phyloP scores from a whole-genome alignment of 164 flowering plant species.

The Taxillus chinensis region DNA sequence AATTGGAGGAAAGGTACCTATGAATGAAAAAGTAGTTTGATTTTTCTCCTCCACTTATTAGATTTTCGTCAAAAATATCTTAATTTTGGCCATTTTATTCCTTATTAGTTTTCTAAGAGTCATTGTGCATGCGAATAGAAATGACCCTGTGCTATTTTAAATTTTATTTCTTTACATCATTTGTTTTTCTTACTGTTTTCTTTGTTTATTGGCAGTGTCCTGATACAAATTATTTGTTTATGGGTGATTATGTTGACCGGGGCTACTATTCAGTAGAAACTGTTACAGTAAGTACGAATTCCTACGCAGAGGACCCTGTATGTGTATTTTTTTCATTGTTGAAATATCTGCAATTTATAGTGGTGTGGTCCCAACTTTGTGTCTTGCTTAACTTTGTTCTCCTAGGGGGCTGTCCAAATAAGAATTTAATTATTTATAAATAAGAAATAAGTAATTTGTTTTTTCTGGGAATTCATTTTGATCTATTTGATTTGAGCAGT shows the following conservation, averaged over 20 bases:
- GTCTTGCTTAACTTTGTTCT: neutral
- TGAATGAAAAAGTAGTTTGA: neutral
- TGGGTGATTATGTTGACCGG: constrained; percentile 99
- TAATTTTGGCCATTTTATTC: neutral
- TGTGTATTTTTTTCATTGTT: neutral
- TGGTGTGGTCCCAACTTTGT: neutral
- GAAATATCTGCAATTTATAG: neutral
- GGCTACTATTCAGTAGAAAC: constrained; percentile 96
- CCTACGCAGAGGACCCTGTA: neutral
- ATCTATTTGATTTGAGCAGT: too few relatives aligned
- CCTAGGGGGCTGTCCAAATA: too few relatives aligned
- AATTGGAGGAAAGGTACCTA: constrained; percentile 84
- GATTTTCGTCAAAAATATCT: too few relatives aligned
- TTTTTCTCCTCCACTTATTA: too few relatives aligned
- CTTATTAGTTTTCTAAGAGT: neutral
- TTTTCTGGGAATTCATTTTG: too few relatives aligned
- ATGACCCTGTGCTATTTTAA: neutral
- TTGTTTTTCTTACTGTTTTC: neutral
- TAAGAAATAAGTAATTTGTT: too few relatives aligned
- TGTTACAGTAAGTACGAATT: constrained; percentile 56
- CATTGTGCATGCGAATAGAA: too few relatives aligned
- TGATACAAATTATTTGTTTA: constrained; percentile 89
- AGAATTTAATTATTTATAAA: too few relatives aligned
- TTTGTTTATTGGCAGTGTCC: constrained; percentile 59
- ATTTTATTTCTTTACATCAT: neutral